Base-by-base conservation (phyloP, 2,329 filamentous ascomycete species). In the Metarhizium humberi region DNA sequence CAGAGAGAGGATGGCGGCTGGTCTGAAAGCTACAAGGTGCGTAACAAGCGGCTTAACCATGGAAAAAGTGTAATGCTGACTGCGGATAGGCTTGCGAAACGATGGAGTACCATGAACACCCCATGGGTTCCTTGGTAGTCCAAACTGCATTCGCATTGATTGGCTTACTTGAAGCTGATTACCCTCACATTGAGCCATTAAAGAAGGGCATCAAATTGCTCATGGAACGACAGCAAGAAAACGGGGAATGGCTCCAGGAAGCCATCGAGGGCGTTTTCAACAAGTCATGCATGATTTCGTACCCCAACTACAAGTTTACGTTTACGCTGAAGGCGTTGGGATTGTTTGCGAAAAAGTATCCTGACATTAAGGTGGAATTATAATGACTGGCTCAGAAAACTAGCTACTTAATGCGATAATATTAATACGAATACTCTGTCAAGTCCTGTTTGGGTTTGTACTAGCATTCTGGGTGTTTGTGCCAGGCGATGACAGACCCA, bases 241-340 rank as follows among this genome's bases (percentile, higher is more conserved):
- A 96, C 66, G 94, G 94, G 38, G 92, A 96, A 74, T 99, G 94
- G 94, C 69, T 88, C 61, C 92, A 96, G 68, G 94, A 97, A 71
- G 86, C 88, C 1, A 97, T 99, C 63, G 94, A 99, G 70, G 94
- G 94, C 2, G 94, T 99, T 11, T 99, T 99, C 74, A 99, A 99
- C 74, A 96, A 96, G 77, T 94, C 86, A 65, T 97, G 92, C 78
- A 97, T 96, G 90, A 99, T 99, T 61, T 94, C 90, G 0, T 99
- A 99, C 67, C 92, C 92, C 47, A 99, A 99, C 77, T 99, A 99
- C 78, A 99, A 97, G 76, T 94, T 96, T 69, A 88, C 87, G 56
- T 99, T 96, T 72, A 86, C 92, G 1, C 88, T 97, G 68, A 95
- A 95, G 74, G 94, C 94, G 2, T 71, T 99, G 60, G 94, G 94